Evolutionary conservation across 352 stramenopile genomes (phyloP).

Genomic region (Phytophthora constricta): DNA sequence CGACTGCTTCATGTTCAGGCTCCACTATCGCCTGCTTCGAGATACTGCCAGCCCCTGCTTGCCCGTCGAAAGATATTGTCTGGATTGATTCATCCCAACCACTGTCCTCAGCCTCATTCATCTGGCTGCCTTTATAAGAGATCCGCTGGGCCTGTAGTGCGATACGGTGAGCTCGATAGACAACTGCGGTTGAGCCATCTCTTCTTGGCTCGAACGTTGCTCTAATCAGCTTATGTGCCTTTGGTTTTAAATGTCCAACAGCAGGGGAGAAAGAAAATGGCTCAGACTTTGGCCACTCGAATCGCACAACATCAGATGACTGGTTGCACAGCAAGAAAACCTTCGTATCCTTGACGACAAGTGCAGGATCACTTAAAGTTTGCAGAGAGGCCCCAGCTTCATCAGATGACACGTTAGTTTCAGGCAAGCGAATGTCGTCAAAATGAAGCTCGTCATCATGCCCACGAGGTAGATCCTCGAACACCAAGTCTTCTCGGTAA

Average conservation of each 20-base stretch:
- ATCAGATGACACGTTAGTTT: slow-evolving; percentile 3
- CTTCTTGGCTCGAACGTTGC: slow-evolving; percentile 66
- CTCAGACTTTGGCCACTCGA: slow-evolving; percentile 63
- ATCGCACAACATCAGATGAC: slow-evolving; percentile 63
- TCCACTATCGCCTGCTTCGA: slow-evolving; percentile 43
- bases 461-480: slow-evolving; percentile 86
- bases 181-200: slow-evolving; percentile 29
- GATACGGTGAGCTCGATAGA: slow-evolving; percentile 49
- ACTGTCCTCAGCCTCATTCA: slow-evolving; percentile 27
- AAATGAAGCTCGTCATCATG: slow-evolving; percentile 88
- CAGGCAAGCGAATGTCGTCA: slow-evolving; percentile 77
- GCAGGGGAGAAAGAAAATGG: slow-evolving; percentile 79
- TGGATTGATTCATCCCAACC: slow-evolving; percentile 86
- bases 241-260: slow-evolving; percentile 73
- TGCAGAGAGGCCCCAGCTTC: not conserved
- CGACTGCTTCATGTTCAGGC: slow-evolving; percentile 54
- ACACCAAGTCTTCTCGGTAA: slow-evolving; percentile 85
- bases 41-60: slow-evolving; percentile 11
- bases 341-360: slow-evolving; percentile 48
- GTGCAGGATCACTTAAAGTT: not conserved
- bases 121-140: slow-evolving; percentile 38
- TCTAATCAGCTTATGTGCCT: slow-evolving; percentile 71
- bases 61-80: slow-evolving; percentile 59
- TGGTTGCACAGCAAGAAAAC: slow-evolving; percentile 86
- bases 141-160: slow-evolving; percentile 63